Conservation (phyloP, 441 rosid species). For the Omphalea diandra region DNA sequence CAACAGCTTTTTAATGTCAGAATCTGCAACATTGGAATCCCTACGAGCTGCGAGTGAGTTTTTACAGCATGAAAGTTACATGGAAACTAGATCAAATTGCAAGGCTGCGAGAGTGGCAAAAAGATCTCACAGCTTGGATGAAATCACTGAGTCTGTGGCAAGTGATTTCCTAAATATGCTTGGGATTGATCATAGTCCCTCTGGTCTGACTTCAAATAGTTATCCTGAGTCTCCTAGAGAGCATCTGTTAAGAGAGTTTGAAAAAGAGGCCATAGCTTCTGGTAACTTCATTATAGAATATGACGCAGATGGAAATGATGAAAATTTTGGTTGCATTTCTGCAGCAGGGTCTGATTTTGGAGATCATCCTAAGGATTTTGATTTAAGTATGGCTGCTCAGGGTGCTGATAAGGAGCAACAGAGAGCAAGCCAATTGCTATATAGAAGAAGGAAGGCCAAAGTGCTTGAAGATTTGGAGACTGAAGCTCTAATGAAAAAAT, state of each 20-base stretch:
- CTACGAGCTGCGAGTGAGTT: constrained; percentile 31
- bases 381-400: constrained; percentile 34
- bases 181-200: constrained; percentile 54
- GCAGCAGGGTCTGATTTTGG: constrained; percentile 20
- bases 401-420: constrained; percentile 40
- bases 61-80: constrained; percentile 35
- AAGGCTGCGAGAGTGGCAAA: constrained; percentile 32
- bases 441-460: constrained; percentile 53
- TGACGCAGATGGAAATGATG: constrained; percentile 33
- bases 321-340: constrained; percentile 23
- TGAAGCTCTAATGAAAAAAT: constrained; percentile 63
- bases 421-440: constrained; percentile 31
- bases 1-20: constrained; percentile 29
- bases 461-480: constrained; percentile 69
- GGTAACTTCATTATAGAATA: constrained; percentile 47
- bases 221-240: constrained; percentile 89
- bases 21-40: constrained; percentile 43
- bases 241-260: constrained; percentile 72
- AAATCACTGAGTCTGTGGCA: constrained; percentile 61
- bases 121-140: constrained; percentile 70
- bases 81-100: constrained; percentile 43
- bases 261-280: constrained; percentile 58
- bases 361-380: constrained; percentile 40
- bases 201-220: constrained; percentile 46
- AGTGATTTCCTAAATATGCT: constrained; percentile 76